phyloP scores from a whole-genome alignment of 2,329 filamentous ascomycete species.

The Aphanocladium album region DNA sequence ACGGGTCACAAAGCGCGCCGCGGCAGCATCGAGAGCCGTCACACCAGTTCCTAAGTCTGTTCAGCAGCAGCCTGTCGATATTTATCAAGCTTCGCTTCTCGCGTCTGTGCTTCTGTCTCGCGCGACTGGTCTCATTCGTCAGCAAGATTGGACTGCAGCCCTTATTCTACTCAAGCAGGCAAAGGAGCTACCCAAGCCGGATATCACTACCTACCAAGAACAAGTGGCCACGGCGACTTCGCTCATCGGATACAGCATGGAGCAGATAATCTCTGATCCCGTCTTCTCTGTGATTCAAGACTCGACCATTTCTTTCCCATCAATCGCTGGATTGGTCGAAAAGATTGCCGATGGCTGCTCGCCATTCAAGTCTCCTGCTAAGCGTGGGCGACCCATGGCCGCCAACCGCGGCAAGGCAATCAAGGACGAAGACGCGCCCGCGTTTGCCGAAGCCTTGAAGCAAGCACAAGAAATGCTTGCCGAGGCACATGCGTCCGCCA shows the following conservation, averaged over 20 bases:
- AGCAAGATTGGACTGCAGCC: conserved; percentile 55
- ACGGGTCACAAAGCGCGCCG: conserved; percentile 3
- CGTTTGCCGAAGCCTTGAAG: conserved; percentile 55
- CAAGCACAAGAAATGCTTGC: conserved; percentile 62
- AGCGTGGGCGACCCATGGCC: conserved; percentile 23
- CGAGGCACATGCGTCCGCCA: conserved; percentile 55
- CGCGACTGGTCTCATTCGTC: conserved; percentile 41
- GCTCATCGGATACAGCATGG: conserved; percentile 62
- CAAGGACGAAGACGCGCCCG: conserved; percentile 27
- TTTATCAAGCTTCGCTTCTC: conserved; percentile 33
- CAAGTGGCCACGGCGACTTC: conserved; percentile 63
- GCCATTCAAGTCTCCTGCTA: conserved; percentile 31
- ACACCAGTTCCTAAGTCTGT: conserved; percentile 16
- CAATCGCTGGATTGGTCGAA: conserved; percentile 47
- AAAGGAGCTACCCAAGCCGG: conserved; percentile 37
- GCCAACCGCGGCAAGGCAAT: conserved; percentile 21
- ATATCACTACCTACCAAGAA: conserved; percentile 38
- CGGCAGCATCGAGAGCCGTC: conserved; percentile 21
- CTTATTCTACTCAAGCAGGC: conserved; percentile 49
- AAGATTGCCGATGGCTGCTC: conserved; percentile 33
- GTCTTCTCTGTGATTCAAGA: conserved; percentile 88
- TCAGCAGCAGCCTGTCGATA: conserved; percentile 24
- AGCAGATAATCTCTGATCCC: conserved; percentile 71
- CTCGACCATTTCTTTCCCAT: conserved; percentile 83
- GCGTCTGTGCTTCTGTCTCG: conserved; percentile 31